Evolutionary conservation across 2,329 filamentous ascomycete genomes (phyloP).

Genomic region (Ophiostoma piceae): DNA sequence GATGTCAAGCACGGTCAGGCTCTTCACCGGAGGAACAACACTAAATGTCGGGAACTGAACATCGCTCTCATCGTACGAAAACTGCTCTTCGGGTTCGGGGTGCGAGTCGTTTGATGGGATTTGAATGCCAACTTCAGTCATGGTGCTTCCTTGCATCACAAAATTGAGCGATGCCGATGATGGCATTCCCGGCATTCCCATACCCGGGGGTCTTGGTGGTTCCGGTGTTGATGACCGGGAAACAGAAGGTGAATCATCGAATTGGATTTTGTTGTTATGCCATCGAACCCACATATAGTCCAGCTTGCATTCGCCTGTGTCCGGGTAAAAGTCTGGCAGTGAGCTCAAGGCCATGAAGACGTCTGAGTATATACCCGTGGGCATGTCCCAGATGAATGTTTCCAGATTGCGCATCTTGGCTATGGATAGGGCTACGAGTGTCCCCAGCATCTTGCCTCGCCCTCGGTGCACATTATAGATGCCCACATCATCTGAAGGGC

Average conservation of each 20-base stretch:
- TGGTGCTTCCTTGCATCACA: slow-evolving; percentile 33
- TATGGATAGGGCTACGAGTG: slow-evolving; percentile 71
- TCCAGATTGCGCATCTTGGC: slow-evolving; percentile 77
- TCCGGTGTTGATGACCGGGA: slow-evolving; percentile 25
- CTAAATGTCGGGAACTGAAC: slow-evolving; percentile 79
- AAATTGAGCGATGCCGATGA: neutral
- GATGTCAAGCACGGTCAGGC: slow-evolving; percentile 71
- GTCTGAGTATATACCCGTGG: slow-evolving; percentile 73
- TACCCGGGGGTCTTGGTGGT: neutral
- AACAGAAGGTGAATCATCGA: neutral
- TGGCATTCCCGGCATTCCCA: neutral
- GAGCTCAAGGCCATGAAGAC: slow-evolving; percentile 75
- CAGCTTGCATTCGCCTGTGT: slow-evolving; percentile 58
- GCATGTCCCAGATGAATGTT: slow-evolving; percentile 85
- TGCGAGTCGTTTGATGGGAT: slow-evolving; percentile 32
- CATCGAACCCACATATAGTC: slow-evolving; percentile 75
- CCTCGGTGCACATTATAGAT: slow-evolving; percentile 80
- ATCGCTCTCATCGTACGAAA: slow-evolving; percentile 48
- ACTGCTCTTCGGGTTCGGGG: slow-evolving; percentile 36
- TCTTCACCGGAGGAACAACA: slow-evolving; percentile 67
- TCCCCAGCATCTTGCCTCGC: slow-evolving; percentile 83
- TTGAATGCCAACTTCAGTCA: slow-evolving; percentile 42
- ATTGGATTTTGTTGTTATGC: slow-evolving; percentile 63
- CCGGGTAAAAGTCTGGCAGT: slow-evolving; percentile 55
- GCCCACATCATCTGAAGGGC: slow-evolving; percentile 69